These are phyloP conservation scores for Pseudisothecium myosuroides DNA, from an alignment of 225 moss, liverwort and hornwort genomes.

Conservation along the genomic window DNA sequence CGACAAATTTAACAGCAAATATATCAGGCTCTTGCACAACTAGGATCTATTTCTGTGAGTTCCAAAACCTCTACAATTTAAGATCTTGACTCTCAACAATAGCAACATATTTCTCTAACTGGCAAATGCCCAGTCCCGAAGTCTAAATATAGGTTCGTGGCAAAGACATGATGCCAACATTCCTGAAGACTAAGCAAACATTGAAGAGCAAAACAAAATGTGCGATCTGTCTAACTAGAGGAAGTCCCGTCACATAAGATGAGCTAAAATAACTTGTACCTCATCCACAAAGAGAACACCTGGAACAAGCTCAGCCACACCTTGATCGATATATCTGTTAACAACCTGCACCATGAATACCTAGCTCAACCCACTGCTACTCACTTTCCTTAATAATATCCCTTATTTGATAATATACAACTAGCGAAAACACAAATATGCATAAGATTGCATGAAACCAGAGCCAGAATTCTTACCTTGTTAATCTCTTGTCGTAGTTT, in stretches of 20 bases:
- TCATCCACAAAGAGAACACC: slow-evolving; percentile 88
- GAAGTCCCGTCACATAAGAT: neutral
- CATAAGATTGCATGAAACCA: neutral
- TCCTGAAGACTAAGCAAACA: neutral
- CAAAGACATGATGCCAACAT: neutral
- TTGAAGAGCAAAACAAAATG: neutral
- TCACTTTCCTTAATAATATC: neutral
- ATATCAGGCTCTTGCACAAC: neutral
- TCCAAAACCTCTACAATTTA: neutral
- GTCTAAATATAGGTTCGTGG: neutral
- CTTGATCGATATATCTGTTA: slow-evolving; percentile 95
- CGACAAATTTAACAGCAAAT: neutral
- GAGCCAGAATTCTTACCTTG: slow-evolving; percentile 26
- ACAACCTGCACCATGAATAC: slow-evolving; percentile 52
- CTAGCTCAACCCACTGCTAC: neutral
- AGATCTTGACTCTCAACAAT: neutral
- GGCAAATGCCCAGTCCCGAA: neutral
- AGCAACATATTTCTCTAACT: neutral
- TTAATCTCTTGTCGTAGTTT: slow-evolving; percentile 83
- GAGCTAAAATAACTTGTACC: slow-evolving; percentile 4
- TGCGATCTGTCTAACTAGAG: too few species aligned
- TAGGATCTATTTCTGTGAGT: neutral
- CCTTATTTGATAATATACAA: neutral
- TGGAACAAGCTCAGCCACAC: slow-evolving; percentile 95
- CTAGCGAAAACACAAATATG: neutral